Conservation (phyloP, 2,329 filamentous ascomycete species). For the Clarireedia paspali region DNA sequence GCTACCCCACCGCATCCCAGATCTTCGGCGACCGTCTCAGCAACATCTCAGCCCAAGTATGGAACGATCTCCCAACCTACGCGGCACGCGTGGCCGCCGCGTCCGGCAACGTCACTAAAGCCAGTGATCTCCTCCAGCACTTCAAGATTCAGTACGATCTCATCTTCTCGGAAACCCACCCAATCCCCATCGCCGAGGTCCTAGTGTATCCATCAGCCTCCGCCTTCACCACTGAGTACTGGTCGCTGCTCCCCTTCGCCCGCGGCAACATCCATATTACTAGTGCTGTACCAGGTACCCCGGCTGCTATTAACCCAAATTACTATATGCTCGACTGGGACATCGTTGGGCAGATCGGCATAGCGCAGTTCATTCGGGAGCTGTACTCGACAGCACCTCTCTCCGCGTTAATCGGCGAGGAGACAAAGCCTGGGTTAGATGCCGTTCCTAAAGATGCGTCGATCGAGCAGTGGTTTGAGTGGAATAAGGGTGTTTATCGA, state of each 20-base stretch:
- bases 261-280: slow-evolving; percentile 49
- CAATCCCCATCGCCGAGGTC: slow-evolving; percentile 40
- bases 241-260: slow-evolving; percentile 40
- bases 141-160: slow-evolving; percentile 8
- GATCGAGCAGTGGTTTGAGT: slow-evolving; percentile 5
- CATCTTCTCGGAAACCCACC: slow-evolving; percentile 27
- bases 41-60: neutral
- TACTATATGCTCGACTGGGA: slow-evolving; percentile 26
- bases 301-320: slow-evolving; percentile 42
- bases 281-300: slow-evolving; percentile 29
- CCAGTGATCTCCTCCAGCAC: neutral
- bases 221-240: slow-evolving; percentile 11
- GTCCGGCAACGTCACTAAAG: slow-evolving; percentile 33
- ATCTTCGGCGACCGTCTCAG: neutral
- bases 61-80: neutral
- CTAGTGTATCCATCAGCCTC: slow-evolving; percentile 40
- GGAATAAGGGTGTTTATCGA: slow-evolving; percentile 1
- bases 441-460: slow-evolving; percentile 6
- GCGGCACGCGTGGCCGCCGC: slow-evolving; percentile 26
- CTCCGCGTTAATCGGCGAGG: neutral
- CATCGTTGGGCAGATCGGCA: neutral
- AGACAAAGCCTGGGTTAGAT: slow-evolving; percentile 9
- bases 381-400: neutral
- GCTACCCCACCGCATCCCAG: neutral
- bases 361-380: neutral